A percentile compares a stretch with the other conserved stretches of the same genome.
These are phyloP conservation scores for Fistulinella cinereoalba DNA, from an alignment of 1,284 basidiomycete genomes.

Conservation along the genomic window DNA sequence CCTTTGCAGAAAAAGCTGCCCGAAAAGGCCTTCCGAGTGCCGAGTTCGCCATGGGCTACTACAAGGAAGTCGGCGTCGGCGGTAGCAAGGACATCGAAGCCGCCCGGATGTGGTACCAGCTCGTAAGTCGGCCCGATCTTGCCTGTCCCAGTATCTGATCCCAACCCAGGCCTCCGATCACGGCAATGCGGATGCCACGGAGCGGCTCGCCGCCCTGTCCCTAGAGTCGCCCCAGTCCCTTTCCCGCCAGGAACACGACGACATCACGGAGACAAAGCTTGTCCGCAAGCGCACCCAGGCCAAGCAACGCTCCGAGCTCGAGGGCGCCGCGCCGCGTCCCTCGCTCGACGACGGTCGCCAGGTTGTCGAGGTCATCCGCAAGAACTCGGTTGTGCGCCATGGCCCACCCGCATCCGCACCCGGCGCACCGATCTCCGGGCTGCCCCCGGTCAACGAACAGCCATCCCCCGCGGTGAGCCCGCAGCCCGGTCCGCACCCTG, in stretches of 20 bases:
- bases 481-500: too few relatives aligned
- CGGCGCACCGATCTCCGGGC: too few relatives aligned
- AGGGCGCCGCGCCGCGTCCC: constrained; percentile 16
- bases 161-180: constrained; percentile 64
- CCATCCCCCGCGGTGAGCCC: constrained; percentile 4
- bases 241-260: constrained; percentile 78
- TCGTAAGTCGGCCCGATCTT: constrained; percentile 50
- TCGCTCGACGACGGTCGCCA: constrained; percentile 24
- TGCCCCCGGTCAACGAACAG: constrained; percentile 20
- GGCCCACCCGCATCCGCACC: background rate
- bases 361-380: constrained; percentile 43
- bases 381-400: constrained; percentile 33
- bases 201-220: constrained; percentile 70
- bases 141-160: too few relatives aligned
- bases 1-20: constrained; percentile 92
- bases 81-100: constrained; percentile 61
- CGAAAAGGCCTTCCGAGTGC: constrained; percentile 76
- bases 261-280: constrained; percentile 74
- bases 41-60: constrained; percentile 95
- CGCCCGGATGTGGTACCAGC: constrained; percentile 70
- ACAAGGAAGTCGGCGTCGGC: constrained; percentile 79
- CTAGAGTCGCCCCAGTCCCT: constrained; percentile 59
- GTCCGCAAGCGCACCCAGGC: constrained; percentile 84
- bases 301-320: constrained; percentile 61
- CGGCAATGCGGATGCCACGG: constrained; percentile 77